phyloP scores from a whole-genome alignment of 345 rosid species.

The Lepidium sativum region DNA sequence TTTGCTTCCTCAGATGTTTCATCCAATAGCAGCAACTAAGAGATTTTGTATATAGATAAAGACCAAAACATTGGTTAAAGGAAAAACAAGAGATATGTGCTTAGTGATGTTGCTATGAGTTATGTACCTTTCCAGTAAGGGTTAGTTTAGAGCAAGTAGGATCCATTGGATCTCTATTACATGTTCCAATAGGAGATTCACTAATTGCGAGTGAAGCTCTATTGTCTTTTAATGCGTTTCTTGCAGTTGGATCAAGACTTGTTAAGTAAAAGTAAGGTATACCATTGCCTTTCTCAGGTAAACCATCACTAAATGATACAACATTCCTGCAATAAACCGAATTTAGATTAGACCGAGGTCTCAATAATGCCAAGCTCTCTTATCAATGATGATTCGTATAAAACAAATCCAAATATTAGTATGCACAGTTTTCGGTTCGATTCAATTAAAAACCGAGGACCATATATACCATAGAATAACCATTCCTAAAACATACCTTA shows the following conservation, averaged over 20 bases:
- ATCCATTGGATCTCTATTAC: conserved; percentile 79
- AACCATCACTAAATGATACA: conserved; percentile 82
- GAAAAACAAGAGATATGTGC: neutral
- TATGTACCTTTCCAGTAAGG: conserved; percentile 72
- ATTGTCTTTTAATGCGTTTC: conserved; percentile 59
- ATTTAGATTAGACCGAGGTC: neutral
- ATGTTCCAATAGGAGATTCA: conserved; percentile 86
- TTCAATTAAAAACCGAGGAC: too few species aligned
- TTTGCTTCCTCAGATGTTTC: conserved; percentile 49
- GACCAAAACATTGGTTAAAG: neutral
- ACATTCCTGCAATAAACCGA: conserved; percentile 52
- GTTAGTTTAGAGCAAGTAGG: conserved; percentile 89
- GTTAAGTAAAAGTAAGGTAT: conserved; percentile 93
- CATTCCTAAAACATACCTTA: too few species aligned
- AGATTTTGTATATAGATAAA: neutral
- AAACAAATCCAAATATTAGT: too few species aligned
- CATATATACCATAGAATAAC: too few species aligned
- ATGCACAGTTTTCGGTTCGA: too few species aligned
- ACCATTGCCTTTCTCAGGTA: conserved; percentile 54
- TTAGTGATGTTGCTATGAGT: neutral
- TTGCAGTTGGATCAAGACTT: conserved; percentile 88
- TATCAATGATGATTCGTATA: neutral
- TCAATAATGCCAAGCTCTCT: neutral
- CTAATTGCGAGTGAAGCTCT: conserved; percentile 76
- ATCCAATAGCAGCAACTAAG: conserved; percentile 45